A percentile compares a stretch with the other conserved stretches of the same genome.
phyloP scores from a whole-genome alignment of 192 early-diverging fungal species.

The Backusella circina region DNA sequence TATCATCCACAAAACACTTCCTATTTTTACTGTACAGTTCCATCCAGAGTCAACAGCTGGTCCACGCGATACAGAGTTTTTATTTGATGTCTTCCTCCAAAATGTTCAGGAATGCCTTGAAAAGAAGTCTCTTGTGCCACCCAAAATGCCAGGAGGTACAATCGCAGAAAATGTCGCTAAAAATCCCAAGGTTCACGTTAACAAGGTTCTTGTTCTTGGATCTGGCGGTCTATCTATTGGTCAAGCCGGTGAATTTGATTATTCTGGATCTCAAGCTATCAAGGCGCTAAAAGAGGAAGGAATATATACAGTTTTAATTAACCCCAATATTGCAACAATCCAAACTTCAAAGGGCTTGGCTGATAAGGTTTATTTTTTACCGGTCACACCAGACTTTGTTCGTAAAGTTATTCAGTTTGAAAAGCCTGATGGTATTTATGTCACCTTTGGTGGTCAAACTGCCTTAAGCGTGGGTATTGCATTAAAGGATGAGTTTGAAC shows the following conservation, averaged over 20 bases:
- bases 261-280: constrained; percentile 96
- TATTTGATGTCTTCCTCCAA: constrained; percentile 94
- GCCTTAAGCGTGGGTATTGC: constrained; percentile 97
- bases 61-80: constrained; percentile 94
- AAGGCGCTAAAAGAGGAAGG: constrained; percentile 97
- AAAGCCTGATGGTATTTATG: constrained; percentile 97
- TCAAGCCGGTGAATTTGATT: constrained; percentile 99
- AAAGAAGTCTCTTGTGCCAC: constrained; percentile 67
- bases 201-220: constrained; percentile 94
- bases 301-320: constrained; percentile 96
- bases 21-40: constrained; percentile 98
- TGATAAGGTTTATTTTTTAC: constrained; percentile 97
- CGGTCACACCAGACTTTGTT: constrained; percentile 92
- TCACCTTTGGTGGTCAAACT: constrained; percentile 98
- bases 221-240: constrained; percentile 97
- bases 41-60: constrained; percentile 97
- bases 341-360: constrained; percentile 97
- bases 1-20: constrained; percentile 85
- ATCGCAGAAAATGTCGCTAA: constrained; percentile 38
- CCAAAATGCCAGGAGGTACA: constrained; percentile 64
- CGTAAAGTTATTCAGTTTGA: constrained; percentile 94
- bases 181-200: constrained; percentile 60
- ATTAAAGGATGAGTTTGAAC: constrained; percentile 89
- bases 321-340: constrained; percentile 99
- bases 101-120: constrained; percentile 66